Base-by-base conservation (phyloP, 2,329 filamentous ascomycete species). In the Thermothelomyces thermophilus region DNA sequence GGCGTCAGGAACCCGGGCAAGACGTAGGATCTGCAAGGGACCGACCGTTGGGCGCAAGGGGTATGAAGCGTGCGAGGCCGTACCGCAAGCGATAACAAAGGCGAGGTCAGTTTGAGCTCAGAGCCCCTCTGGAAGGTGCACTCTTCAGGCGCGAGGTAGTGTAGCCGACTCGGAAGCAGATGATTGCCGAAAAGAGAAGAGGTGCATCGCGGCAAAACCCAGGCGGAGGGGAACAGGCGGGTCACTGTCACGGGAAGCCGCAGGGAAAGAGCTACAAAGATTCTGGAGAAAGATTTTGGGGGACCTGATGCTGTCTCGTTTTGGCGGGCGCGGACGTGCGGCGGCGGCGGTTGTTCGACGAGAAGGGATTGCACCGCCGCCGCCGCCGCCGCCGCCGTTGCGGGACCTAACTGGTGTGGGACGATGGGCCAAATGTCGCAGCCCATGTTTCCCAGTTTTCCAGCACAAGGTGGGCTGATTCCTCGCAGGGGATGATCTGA, bases 381-480 rank as follows among this genome's bases (percentile, higher is more conserved):
- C n/a, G n/a, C n/a, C n/a, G n/a, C n/a, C n/a, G n/a, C n/a, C n/a
- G n/a, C n/a, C 24, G 24, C 24, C 24, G 24, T 5, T 5, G 24
- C 24, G 24, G 24, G 24, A 26, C n/a, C n/a, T n/a, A 26, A 26
- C 5, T 26, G 24, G 24, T 26, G 24, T 26, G 24, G 24, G 24
- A 26, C 24, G 24, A 26, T 9, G 9, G 24, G 24, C 24, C n/a
- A 54, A 50, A 58, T 54, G 43, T 57, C 44, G 50, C 48, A 51
- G 51, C 53, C 34, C 51, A 34, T 43, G 20, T 33, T 51, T 48
- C 40, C 30, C 41, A 28, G 22, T 50, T 50, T 50, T 31, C 20
- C n/a, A 50, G 41, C 17, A 22, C 37, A 34, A 46, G 9, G 58
- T 61, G 59, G 59, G 56, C 59, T 58, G 59, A 60, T 61, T 59